These are phyloP conservation scores for Lachnellula willkommii DNA, from an alignment of 2,329 filamentous ascomycete genomes.

Conservation along the genomic window DNA sequence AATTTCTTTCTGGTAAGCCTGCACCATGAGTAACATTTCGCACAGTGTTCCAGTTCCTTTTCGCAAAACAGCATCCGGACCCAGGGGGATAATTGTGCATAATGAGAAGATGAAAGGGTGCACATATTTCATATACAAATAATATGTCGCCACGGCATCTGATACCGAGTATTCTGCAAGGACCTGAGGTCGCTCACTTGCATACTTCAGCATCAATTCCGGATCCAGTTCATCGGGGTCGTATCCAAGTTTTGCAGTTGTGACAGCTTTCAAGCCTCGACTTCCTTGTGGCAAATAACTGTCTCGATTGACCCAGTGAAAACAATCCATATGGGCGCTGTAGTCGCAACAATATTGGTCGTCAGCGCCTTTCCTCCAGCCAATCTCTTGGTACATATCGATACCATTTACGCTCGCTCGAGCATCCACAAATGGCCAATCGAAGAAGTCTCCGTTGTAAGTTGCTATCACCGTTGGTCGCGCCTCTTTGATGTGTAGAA, in stretches of 20 bases:
- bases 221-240: constrained; percentile 97
- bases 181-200: constrained; percentile 84
- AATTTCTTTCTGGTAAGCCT: constrained; percentile 88
- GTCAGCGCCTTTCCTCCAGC: constrained; percentile 90
- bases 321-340: constrained; percentile 98
- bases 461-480: constrained; percentile 95
- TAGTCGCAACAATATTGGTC: constrained; percentile 96
- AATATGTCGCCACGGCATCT: constrained; percentile 97
- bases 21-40: constrained; percentile 98
- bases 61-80: constrained; percentile 84
- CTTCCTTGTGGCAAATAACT: constrained; percentile 96
- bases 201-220: constrained; percentile 92
- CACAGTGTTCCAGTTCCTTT: constrained; percentile 98
- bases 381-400: constrained; percentile 98
- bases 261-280: constrained; percentile 94
- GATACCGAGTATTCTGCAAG: constrained; percentile 97
- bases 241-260: constrained; percentile 95
- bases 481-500: constrained; percentile 90
- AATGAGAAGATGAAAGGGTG: constrained; percentile 99
- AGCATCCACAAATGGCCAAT: constrained; percentile 98
- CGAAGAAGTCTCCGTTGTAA: constrained; percentile 99
- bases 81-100: constrained; percentile 91
- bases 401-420: constrained; percentile 90
- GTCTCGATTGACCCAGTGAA: constrained; percentile 98
- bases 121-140: constrained; percentile 99